Evolutionary conservation across 2,329 filamentous ascomycete genomes (phyloP).

Genomic region (Hypoxylon sp.): DNA sequence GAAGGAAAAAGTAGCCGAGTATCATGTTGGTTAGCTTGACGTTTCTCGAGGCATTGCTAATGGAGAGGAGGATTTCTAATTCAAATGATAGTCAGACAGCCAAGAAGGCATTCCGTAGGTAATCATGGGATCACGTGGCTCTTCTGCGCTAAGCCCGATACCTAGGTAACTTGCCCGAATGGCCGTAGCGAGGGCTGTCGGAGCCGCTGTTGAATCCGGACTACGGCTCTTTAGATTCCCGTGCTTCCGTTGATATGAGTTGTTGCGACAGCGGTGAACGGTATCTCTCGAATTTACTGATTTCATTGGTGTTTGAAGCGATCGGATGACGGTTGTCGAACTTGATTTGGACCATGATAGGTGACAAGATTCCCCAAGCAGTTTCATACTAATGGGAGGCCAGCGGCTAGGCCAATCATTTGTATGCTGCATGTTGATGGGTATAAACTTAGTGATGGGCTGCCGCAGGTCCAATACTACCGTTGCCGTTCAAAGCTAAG

Average conservation of each 20-base stretch:
- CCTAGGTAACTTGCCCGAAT: too few relatives aligned
- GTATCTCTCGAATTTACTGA: neutral
- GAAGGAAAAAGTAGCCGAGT: neutral
- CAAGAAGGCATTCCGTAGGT: neutral
- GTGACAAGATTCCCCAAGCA: slow-evolving; percentile 19
- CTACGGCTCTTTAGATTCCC: neutral
- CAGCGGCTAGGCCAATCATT: slow-evolving; percentile 25
- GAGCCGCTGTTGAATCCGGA: neutral
- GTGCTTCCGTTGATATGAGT: neutral
- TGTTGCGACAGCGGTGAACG: neutral
- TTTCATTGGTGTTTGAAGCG: slow-evolving; percentile 27
- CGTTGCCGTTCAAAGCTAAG: slow-evolving; percentile 9
- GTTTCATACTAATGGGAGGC: slow-evolving; percentile 27
- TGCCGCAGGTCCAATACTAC: slow-evolving; percentile 6
- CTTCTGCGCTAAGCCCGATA: neutral
- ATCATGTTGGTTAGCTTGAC: too few relatives aligned
- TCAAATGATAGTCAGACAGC: neutral
- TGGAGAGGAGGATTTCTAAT: neutral
- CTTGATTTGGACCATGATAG: slow-evolving; percentile 24
- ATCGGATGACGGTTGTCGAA: slow-evolving; percentile 16
- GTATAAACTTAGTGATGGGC: slow-evolving; percentile 1
- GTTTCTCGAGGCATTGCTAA: neutral
- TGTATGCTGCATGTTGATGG: slow-evolving; percentile 5
- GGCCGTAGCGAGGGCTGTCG: too few relatives aligned
- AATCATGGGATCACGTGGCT: neutral